These are phyloP conservation scores for Metarhizium guizhouense DNA, from an alignment of 2,329 filamentous ascomycete species.

Conservation along the genomic window DNA sequence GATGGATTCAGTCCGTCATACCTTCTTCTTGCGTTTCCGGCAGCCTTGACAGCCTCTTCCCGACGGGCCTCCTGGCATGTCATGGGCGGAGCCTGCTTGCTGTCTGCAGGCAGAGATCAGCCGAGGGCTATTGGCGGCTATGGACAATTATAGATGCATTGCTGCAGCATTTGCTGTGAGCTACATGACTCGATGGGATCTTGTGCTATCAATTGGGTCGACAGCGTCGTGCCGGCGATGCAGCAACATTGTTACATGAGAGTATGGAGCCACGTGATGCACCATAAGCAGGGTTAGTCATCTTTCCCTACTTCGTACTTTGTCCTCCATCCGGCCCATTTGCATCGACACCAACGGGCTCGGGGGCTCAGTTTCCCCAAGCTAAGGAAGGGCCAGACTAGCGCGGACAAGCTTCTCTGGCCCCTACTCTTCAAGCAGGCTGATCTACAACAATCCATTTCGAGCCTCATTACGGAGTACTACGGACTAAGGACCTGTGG, in stretches of 20 bases:
- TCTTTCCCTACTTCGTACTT: background rate
- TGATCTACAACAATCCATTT: too few relatives aligned
- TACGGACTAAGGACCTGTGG: background rate
- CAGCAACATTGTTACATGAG: background rate
- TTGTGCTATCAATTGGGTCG: background rate
- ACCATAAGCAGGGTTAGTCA: background rate
- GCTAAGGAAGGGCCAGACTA: too few relatives aligned
- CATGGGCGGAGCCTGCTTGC: background rate
- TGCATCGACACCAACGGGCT: too few relatives aligned
- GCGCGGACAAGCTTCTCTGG: too few relatives aligned
- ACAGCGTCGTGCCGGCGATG: background rate
- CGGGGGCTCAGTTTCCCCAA: too few relatives aligned
- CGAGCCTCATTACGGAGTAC: too few relatives aligned
- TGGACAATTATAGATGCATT: background rate
- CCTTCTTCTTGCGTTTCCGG: constrained; percentile 7
- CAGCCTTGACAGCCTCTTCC: constrained; percentile 5
- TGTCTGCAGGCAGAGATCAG: background rate
- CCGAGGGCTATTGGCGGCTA: background rate
- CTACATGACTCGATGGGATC: background rate
- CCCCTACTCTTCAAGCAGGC: background rate
- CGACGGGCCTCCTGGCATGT: constrained; percentile 1
- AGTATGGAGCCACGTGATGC: background rate
- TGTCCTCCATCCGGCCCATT: too few relatives aligned
- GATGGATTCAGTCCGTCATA: background rate
- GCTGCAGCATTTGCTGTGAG: background rate